These are phyloP conservation scores for Lactifluus rugatus DNA, from an alignment of 768 basidiomycete genomes.

Conservation along the genomic window DNA sequence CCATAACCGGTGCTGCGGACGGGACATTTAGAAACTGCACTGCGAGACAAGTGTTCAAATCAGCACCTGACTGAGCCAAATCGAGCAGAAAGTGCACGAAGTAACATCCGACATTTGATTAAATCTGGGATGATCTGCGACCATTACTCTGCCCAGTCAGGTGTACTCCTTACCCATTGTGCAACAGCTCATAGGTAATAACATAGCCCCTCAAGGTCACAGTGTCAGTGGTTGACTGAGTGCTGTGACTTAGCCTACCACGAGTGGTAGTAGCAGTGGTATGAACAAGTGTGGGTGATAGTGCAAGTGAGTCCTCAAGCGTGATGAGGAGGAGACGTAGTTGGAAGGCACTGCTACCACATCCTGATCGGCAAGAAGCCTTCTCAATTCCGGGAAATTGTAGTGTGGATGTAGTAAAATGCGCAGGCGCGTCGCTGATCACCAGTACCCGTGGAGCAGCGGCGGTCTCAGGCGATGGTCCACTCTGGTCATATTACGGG, in stretches of 20 bases:
- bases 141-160: not conserved
- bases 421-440: slow-evolving; percentile 10
- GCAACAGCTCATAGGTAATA: not conserved
- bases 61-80: slow-evolving; percentile 2
- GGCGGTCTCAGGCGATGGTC: slow-evolving; percentile 7
- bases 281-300: not conserved
- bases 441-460: slow-evolving; percentile 8
- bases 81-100: slow-evolving; percentile 9
- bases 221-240: not conserved
- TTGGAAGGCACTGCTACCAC: slow-evolving; percentile 3
- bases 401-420: slow-evolving; percentile 1
- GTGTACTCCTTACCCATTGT: not conserved
- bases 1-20: slow-evolving; percentile 6
- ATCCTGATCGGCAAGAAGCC: slow-evolving; percentile 15
- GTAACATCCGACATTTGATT: slow-evolving; percentile 12
- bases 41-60: not conserved
- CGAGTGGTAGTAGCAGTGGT: not conserved
- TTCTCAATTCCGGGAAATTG: slow-evolving; percentile 9
- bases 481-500: slow-evolving; percentile 18
- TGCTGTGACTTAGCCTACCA: not conserved
- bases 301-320: not conserved
- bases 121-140: slow-evolving; percentile 14
- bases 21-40: not conserved
- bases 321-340: not conserved
- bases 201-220: not conserved